A percentile compares a stretch with the other conserved stretches of the same genome.
phyloP scores from a whole-genome alignment of 1,284 basidiomycete genomes.

The Puccinia novopanici region DNA sequence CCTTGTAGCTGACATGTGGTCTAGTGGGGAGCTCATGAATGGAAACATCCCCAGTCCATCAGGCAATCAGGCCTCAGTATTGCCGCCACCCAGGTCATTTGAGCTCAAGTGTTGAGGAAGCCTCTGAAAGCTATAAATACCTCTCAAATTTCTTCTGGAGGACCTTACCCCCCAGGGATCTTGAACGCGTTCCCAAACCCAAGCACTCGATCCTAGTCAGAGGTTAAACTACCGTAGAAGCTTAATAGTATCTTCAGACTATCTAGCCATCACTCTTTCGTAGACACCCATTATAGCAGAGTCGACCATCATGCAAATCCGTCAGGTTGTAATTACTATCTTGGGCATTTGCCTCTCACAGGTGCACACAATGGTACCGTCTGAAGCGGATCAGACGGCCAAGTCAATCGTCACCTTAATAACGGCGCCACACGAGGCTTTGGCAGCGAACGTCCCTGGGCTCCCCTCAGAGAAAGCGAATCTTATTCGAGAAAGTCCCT shows the following conservation, averaged over 20 bases:
- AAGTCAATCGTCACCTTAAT: background rate
- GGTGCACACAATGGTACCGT: background rate
- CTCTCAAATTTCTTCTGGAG: background rate
- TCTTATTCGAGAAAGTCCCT: background rate
- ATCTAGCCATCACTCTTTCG: background rate
- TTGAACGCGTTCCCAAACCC: background rate
- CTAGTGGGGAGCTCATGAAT: background rate
- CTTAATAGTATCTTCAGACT: background rate
- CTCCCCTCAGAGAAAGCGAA: background rate
- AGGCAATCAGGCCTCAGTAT: background rate
- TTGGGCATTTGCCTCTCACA: conserved; percentile 16
- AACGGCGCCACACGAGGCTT: background rate
- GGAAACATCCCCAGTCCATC: background rate
- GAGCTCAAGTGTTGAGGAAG: background rate
- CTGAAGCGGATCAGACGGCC: background rate
- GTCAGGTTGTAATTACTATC: background rate
- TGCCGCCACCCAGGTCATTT: background rate
- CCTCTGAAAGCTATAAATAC: conserved; percentile 7
- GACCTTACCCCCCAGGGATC: background rate
- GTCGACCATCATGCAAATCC: background rate
- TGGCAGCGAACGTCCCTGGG: background rate
- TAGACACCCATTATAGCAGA: background rate
- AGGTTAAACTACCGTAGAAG: too few species aligned
- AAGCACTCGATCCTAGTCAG: background rate
- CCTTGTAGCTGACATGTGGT: background rate